A percentile compares a stretch with the other conserved stretches of the same genome.
Conservation (phyloP, 148 eudicot genomes). For the Vaccinium macrocarpon region DNA sequence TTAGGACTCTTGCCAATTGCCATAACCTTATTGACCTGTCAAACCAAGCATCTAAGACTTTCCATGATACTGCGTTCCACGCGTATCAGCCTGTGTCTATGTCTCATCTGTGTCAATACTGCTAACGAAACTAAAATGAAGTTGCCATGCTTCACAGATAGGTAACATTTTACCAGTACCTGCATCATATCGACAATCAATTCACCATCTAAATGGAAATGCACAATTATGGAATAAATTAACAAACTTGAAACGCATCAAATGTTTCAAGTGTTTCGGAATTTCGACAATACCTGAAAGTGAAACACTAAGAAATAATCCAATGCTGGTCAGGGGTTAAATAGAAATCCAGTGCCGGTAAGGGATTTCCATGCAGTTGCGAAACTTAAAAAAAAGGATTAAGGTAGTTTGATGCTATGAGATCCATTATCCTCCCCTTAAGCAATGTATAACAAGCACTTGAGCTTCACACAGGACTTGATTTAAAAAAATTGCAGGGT, state of each 20-base stretch:
- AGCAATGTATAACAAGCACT: background rate
- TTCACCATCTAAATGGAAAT: background rate
- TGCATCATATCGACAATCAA: background rate
- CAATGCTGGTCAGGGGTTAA: background rate
- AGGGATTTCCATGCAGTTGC: background rate
- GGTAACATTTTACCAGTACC: background rate
- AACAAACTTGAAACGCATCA: background rate
- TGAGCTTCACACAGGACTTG: background rate
- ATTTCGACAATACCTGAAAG: too few relatives aligned
- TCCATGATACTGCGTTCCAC: background rate
- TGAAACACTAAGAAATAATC: background rate
- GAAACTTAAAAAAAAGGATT: background rate
- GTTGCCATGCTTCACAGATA: background rate
- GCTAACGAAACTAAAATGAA: background rate
- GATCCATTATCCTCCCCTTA: background rate
- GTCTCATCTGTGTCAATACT: background rate
- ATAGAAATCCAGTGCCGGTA: background rate
- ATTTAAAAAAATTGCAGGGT: background rate
- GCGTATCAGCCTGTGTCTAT: background rate
- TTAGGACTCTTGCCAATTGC: background rate
- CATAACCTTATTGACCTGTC: background rate
- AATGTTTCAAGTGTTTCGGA: too few relatives aligned
- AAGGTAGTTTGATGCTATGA: conserved; percentile 5
- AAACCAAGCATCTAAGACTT: background rate
- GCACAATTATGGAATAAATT: background rate